phyloP scores from a whole-genome alignment of 179 eudicot species.

The Beta macrorhiza region DNA sequence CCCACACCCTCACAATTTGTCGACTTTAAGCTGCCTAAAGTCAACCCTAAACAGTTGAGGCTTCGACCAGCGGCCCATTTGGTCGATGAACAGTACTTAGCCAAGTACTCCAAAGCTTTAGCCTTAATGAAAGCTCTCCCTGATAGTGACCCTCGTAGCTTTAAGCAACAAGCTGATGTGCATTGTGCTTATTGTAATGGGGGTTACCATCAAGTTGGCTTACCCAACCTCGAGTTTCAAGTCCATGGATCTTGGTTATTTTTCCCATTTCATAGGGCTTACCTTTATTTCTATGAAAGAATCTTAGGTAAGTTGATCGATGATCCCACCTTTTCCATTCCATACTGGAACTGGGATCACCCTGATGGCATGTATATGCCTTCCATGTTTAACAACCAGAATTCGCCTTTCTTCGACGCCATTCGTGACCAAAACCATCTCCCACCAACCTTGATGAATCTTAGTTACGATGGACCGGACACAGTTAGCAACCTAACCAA shows the following conservation, averaged over 20 bases:
- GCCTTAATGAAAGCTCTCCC: conserved; percentile 69
- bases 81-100: conserved; percentile 41
- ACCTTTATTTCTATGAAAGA: conserved; percentile 63
- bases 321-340: conserved; percentile 70
- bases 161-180: conserved; percentile 66
- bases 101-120: conserved; percentile 52
- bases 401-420: conserved; percentile 43
- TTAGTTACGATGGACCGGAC: conserved; percentile 38
- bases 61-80: conserved; percentile 71
- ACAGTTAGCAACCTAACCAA: conserved; percentile 12
- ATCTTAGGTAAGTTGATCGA: conserved; percentile 58
- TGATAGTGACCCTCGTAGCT: conserved; percentile 65
- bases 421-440: conserved; percentile 50
- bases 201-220: conserved; percentile 65
- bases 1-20: conserved; percentile 37
- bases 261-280: conserved; percentile 71
- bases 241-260: conserved; percentile 81
- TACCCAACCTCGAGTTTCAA: conserved; percentile 55
- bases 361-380: conserved; percentile 68
- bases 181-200: conserved; percentile 89
- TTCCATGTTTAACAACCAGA: conserved; percentile 35
- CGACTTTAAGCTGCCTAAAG: conserved; percentile 37
- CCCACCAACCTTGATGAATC: conserved; percentile 46
- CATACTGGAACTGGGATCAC: conserved; percentile 83
- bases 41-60: conserved; percentile 30